Evolutionary conservation across 1,284 basidiomycete species (phyloP), one percentile per base, ranked within the genome.

Genomic region (Trichosporon asahii): DNA sequence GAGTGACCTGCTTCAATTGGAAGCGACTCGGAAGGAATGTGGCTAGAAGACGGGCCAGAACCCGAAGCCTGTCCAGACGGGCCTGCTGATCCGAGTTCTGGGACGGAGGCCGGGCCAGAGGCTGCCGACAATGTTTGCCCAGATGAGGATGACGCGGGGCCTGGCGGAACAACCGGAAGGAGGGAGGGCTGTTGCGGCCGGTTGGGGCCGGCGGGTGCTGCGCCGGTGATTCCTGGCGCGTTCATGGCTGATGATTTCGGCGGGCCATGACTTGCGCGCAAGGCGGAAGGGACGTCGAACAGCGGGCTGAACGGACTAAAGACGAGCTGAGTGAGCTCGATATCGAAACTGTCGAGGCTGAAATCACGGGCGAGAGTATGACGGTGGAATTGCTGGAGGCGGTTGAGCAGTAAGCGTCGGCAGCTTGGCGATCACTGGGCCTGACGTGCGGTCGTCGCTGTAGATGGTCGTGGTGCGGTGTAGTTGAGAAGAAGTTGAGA

Each of bases 191-290:
- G 27, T n/a, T 61, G 57, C 9, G 27, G 29, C 4, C 29, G 4
- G 29, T n/a, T 61, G 15, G 18, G n/a, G n/a, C n/a, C 57, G n/a
- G 15, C 9, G 7, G 29, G 29, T 18, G 15, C 29, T n/a, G 27
- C 27, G 57, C 27, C 18, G 14, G 29, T 2, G 29, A 31, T 33
- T 6, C 29, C 29, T 29, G 21, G 57, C 27, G 57, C 27, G 23
- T 61, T 31, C 57, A 61, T 61, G 57, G 57, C 29, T 31, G 57
- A 18, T 31, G 57, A n/a, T 23, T 61, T n/a, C 57, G 57, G 29
- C 57, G 18, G 55, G 8, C 29, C 57, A 61, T 61, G 57, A 31
- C 57, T 31, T 18, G 57, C 27, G 2, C 8, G 27, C 27, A n/a
- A 12, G 15, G 27, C 29, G 14, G 11, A 18, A 5, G 29, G 27